Percentiles rank a stretch among this genome's conserved stretches.
phyloP scores from a whole-genome alignment of 306 rosid genomes.

The Bauhinia variegata region DNA sequence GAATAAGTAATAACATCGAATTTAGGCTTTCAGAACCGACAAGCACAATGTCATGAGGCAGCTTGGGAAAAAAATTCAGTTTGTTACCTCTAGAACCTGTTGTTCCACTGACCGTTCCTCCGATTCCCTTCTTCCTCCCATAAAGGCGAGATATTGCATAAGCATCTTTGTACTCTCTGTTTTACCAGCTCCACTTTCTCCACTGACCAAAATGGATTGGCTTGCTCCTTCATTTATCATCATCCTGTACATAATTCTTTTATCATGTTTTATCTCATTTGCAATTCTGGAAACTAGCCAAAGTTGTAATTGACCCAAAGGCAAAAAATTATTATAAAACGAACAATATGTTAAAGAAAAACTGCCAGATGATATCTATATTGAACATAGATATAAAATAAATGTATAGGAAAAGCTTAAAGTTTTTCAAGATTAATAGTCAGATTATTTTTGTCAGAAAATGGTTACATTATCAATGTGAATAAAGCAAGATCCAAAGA shows the following conservation, averaged over 20 bases:
- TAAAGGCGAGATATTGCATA: conserved; percentile 88
- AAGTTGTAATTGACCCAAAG: conserved; percentile 5
- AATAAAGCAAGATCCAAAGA: too few species aligned
- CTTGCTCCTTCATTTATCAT: conserved; percentile 82
- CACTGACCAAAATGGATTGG: conserved; percentile 95
- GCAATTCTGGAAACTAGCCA: conserved; percentile 1
- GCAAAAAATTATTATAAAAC: neutral
- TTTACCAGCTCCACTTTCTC: conserved; percentile 99
- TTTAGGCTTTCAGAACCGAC: neutral
- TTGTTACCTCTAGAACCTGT: conserved; percentile 84
- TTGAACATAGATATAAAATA: neutral
- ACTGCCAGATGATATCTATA: neutral
- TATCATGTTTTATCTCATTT: conserved; percentile 8
- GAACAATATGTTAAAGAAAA: neutral
- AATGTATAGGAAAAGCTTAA: neutral
- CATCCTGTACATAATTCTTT: conserved; percentile 52
- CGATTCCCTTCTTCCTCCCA: conserved; percentile 81
- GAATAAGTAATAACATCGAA: conserved; percentile 26
- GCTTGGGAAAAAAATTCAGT: conserved; percentile 1
- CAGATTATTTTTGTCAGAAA: too few species aligned
- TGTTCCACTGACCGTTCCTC: conserved; percentile 96
- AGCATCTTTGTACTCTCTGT: conserved; percentile 98
- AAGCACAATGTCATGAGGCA: neutral
- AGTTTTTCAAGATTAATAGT: neutral
- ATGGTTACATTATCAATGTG: too few species aligned